Base-by-base conservation (phyloP, 257 asterid genomes). In the Solanum ossicruentum region DNA sequence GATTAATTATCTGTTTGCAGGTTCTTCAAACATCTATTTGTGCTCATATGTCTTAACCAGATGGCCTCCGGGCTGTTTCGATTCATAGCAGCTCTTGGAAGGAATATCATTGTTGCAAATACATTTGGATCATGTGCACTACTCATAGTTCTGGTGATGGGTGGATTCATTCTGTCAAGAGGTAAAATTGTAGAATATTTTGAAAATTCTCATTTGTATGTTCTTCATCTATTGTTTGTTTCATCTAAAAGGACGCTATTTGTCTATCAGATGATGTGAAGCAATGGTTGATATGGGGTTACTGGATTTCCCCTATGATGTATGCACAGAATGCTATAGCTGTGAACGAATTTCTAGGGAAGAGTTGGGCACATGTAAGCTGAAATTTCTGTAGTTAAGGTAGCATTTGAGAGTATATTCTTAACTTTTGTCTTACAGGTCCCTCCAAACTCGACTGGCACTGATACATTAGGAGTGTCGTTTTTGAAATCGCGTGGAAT, bases 231-330 rank as follows among this genome's bases (percentile, higher is more conserved):
- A 28, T 56, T 56, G 80, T 80, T 79, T 39, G 41, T 63, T 84
- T 70, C 79, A 26, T 60, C 39, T 61, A 85, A 77, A 47, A n/a
- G 11, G 43, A 51, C 58, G 65, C 49, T 61, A 63, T 82, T 84
- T 72, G 20, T 83, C 21, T 26, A 45, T 84, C 90, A 92, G 97
- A 88, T 32, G 65, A 90, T 51, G 87, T 93, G 60, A 91, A 85
- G 41, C 85, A 82, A 49, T 94, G 97, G 97, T 92, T 96, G 95
- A 86, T 92, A 61, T 92, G 98, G 96, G 95, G 97, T 4, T 94
- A 93, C 84, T 94, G 97, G 97, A 9, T 84, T 65, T 94, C 98
- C 17, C 97, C 98, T 26, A 57, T 94, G 94, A 94, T 93, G 98
- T 94, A 94, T 80, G 97, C 89, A 71, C 95, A 93, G 82, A 92